Percentiles rank a stretch among this genome's conserved stretches.
These are phyloP conservation scores for Coelastrella sp. DNA, from an alignment of 139 green algal species.

Conservation along the genomic window DNA sequence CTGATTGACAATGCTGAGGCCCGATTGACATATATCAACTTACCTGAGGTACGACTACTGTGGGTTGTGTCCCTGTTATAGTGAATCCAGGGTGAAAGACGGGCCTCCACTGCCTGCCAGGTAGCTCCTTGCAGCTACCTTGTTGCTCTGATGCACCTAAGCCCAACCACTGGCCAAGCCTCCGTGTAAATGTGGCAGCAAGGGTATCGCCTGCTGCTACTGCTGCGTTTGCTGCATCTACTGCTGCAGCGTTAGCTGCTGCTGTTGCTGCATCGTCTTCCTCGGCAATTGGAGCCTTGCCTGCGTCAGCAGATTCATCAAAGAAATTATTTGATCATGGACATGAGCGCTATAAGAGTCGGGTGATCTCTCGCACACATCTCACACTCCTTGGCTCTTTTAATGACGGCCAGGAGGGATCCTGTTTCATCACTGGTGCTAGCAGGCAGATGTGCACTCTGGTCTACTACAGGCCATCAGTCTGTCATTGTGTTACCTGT, in stretches of 20 bases:
- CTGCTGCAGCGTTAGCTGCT: conserved; percentile 16
- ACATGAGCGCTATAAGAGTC: not conserved
- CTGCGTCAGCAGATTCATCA: not conserved
- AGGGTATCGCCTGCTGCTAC: not conserved
- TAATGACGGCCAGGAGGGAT: not conserved
- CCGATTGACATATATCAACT: conserved; percentile 43
- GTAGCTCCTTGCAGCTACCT: not conserved
- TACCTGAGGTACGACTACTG: conserved; percentile 60
- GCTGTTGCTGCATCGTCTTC: conserved; percentile 25
- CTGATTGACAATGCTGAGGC: too few relatives aligned
- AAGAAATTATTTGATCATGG: not conserved
- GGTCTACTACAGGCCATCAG: too few relatives aligned
- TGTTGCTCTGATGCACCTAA: not conserved
- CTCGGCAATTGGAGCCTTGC: conserved; percentile 48
- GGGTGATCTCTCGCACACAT: too few relatives aligned
- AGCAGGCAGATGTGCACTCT: too few relatives aligned
- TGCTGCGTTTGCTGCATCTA: conserved; percentile 25
- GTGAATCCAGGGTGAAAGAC: conserved; percentile 61
- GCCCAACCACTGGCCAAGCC: conserved; percentile 27
- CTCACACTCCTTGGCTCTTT: not conserved
- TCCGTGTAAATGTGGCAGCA: not conserved
- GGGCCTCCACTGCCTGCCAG: conserved; percentile 10
- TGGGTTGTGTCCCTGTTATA: conserved; percentile 58
- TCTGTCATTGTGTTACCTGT: conserved; percentile 52
- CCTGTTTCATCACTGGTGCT: too few relatives aligned